A percentile compares a stretch with the other conserved stretches of the same genome.
phyloP scores from a whole-genome alignment of 257 asterid species.

The Rauvolfia tetraphylla region DNA sequence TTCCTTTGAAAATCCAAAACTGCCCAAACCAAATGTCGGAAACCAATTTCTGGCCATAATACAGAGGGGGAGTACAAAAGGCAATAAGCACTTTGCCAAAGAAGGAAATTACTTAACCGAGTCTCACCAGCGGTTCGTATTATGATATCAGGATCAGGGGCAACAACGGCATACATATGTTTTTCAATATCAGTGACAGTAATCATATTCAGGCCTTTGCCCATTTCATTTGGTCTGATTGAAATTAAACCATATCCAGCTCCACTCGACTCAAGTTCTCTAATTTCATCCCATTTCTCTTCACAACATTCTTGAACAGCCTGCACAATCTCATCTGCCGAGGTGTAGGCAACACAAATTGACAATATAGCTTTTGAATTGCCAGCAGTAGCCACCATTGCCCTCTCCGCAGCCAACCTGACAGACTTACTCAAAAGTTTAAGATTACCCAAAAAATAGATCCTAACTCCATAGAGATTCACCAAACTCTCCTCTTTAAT shows the following conservation, averaged over 20 bases:
- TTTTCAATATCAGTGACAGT: conserved; percentile 45
- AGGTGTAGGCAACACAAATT: conserved; percentile 72
- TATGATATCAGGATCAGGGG: conserved; percentile 71
- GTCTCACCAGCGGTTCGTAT: conserved; percentile 76
- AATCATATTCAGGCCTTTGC: conserved; percentile 21
- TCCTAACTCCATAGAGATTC: conserved; percentile 58
- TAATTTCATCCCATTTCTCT: conserved; percentile 36
- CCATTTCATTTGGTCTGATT: conserved; percentile 22
- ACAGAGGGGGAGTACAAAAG: conserved; percentile 60
- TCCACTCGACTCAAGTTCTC: conserved; percentile 14
- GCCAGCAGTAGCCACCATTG: conserved; percentile 53
- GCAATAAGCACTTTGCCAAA: conserved; percentile 71
- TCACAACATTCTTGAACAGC: conserved; percentile 52
- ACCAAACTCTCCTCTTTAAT: conserved; percentile 53
- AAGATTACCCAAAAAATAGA: conserved; percentile 59
- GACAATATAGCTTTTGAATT: conserved; percentile 54
- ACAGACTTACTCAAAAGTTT: conserved; percentile 54
- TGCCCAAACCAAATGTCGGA: conserved; percentile 56
- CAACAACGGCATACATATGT: conserved; percentile 57
- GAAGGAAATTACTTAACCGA: conserved; percentile 77
- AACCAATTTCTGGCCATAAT: conserved; percentile 82
- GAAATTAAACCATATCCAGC: conserved; percentile 19
- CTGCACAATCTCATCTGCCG: conserved; percentile 65
- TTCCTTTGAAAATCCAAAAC: conserved; percentile 61
- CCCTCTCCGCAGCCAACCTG: conserved; percentile 60